Evolutionary conservation across 441 rosid genomes (phyloP).

Genomic region (Breynia disticha): DNA sequence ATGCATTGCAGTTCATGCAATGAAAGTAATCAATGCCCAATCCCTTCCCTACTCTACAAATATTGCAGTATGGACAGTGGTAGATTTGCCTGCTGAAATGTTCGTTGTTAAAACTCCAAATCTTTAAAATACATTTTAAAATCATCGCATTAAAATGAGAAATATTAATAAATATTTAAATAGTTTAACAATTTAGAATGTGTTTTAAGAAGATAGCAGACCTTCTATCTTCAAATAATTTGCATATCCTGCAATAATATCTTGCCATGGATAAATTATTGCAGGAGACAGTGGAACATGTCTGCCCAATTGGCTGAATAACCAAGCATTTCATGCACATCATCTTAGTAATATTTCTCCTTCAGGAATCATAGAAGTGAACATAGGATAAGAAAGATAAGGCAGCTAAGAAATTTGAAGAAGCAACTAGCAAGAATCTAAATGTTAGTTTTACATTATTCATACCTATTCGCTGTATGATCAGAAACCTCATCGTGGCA

Average conservation of each 20-base stretch:
- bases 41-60: constrained; percentile 82
- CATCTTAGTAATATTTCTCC: constrained; percentile 57
- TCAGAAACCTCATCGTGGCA: constrained; percentile 77
- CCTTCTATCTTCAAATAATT: constrained; percentile 64
- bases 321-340: constrained; percentile 80
- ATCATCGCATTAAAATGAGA: too few species aligned
- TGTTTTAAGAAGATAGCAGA: constrained; percentile 3
- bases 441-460: neutral
- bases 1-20: constrained; percentile 94
- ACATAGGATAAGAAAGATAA: constrained; percentile 3
- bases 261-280: constrained; percentile 51
- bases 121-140: constrained; percentile 3
- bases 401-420: constrained; percentile 1
- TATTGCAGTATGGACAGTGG: constrained; percentile 85
- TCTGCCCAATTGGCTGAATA: constrained; percentile 48
- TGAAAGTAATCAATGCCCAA: constrained; percentile 76
- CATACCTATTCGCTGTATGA: constrained; percentile 60
- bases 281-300: constrained; percentile 49
- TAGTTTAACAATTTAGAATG: neutral
- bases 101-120: constrained; percentile 12
- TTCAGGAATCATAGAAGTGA: constrained; percentile 16
- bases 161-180: too few species aligned
- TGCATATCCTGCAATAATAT: constrained; percentile 75
- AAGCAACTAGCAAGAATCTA: constrained; percentile 8
- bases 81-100: constrained; percentile 63